Base-by-base conservation (phyloP, 1,284 basidiomycete genomes). In the Ceraceosorus guamensis region DNA sequence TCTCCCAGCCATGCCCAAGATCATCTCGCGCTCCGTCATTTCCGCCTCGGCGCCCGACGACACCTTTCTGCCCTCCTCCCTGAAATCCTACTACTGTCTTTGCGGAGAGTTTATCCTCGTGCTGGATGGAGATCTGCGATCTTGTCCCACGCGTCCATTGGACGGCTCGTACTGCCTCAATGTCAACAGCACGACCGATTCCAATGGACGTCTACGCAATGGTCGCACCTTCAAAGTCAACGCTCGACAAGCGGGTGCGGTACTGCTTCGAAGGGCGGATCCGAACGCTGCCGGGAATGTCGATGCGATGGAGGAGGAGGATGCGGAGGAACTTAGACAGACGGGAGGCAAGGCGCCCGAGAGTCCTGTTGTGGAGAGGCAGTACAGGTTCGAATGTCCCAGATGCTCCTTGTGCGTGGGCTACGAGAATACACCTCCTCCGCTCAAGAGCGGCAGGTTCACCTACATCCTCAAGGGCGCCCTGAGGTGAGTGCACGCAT, bases 41-140 rank as follows among this genome's bases (percentile, higher is more conserved):
- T 24, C 24, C 24, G 24, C 24, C 24, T 24, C 24, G 1, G 24
- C 24, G 24, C 24, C 24, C 24, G 24, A 24, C 24, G 24, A 24
- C 24, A 24, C 24, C 24, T 24, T 24, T 24, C 24, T 24, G 24
- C 24, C 24, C 24, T 41, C 34, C 5, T 32, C 41, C 0, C 54
- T 60, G 7, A 46, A 43, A 30, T 57, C 66, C 39, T 73, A 68
- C 64, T 74, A 72, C 60, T 74, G 72, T 49, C 57, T 73, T 46
- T 74, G 72, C 55, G 72, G 72, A 16, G 72, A 74, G 46, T 74
- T 74, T 50, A 62, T 59, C 11, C 62, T 74, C 13, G 72, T 73
- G 33, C 65, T 54, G 39, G 66, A 74, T 39, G 55, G 51, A 1
- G 41, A 57, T 5, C 57, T 74, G 5, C 43, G 55, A 1, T 32